phyloP scores from a whole-genome alignment of 202 grass and related monocot genomes.

The Elaeis oleifera region DNA sequence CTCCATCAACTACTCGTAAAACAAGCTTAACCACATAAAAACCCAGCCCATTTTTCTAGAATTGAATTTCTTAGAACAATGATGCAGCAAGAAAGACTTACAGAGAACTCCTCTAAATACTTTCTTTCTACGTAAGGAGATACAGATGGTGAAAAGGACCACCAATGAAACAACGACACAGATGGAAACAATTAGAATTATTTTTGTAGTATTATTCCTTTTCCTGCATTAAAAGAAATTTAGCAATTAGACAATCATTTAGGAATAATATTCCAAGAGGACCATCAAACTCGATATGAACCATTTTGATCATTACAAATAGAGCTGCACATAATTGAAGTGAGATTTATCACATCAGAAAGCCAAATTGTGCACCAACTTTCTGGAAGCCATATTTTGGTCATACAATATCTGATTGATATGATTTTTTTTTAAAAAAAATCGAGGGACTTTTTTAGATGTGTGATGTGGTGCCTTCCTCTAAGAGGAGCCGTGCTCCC shows the following conservation, averaged over 20 bases:
- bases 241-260: not conserved
- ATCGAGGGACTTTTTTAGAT: too few species aligned
- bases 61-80: not conserved
- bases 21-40: not conserved
- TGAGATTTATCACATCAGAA: too few species aligned
- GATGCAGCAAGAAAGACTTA: not conserved
- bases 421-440: too few species aligned
- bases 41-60: too few species aligned
- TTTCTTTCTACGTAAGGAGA: constrained; percentile 12
- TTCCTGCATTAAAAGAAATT: not conserved
- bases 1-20: not conserved
- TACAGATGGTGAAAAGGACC: not conserved
- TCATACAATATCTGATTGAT: too few species aligned
- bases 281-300: too few species aligned
- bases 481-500: too few species aligned
- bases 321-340: too few species aligned
- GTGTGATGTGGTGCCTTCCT: too few species aligned
- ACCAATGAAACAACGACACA: not conserved
- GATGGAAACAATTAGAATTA: constrained; percentile 15
- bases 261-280: not conserved
- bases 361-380: too few species aligned
- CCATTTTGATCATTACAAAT: too few species aligned
- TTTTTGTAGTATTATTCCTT: not conserved
- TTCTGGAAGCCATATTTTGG: too few species aligned
- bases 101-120: not conserved